Evolutionary conservation across 2,329 filamentous ascomycete species (phyloP).

Genomic region (Trichoderma lentiforme): DNA sequence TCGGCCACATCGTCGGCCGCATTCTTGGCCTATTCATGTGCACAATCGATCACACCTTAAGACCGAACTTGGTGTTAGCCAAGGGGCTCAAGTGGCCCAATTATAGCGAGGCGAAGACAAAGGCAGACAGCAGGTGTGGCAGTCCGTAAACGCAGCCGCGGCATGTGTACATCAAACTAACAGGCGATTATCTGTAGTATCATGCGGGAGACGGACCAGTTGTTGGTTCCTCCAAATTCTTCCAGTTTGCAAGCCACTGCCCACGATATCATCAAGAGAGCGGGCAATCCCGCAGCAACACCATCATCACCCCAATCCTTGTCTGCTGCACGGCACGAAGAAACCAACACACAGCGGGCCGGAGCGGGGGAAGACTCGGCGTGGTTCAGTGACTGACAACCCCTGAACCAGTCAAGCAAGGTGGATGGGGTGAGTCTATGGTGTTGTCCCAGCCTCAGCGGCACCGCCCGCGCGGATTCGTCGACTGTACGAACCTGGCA

Average conservation of each 20-base stretch:
- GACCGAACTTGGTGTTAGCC: background rate
- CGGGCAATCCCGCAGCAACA: background rate
- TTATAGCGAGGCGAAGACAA: background rate
- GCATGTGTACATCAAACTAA: background rate
- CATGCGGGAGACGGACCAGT: background rate
- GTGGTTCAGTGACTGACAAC: background rate
- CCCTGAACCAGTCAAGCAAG: background rate
- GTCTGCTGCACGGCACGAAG: background rate
- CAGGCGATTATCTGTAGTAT: background rate
- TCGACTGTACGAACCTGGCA: background rate
- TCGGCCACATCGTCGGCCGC: conserved; percentile 6
- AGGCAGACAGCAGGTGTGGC: background rate
- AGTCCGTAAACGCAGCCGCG: conserved; percentile 7
- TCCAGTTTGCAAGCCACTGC: background rate
- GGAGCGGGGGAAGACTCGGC: background rate
- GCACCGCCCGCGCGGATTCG: conserved; percentile 8
- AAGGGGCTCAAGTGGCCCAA: background rate
- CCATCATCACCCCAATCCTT: background rate
- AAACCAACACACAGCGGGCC: background rate
- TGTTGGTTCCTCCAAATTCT: conserved; percentile 4
- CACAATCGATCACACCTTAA: background rate
- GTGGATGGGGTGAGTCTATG: background rate
- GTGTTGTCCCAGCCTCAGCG: conserved; percentile 1
- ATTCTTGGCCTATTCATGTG: background rate
- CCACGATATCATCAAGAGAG: background rate